phyloP scores from a whole-genome alignment of 1,139 yeast genomes.

The Wickerhamomyces sp. region DNA sequence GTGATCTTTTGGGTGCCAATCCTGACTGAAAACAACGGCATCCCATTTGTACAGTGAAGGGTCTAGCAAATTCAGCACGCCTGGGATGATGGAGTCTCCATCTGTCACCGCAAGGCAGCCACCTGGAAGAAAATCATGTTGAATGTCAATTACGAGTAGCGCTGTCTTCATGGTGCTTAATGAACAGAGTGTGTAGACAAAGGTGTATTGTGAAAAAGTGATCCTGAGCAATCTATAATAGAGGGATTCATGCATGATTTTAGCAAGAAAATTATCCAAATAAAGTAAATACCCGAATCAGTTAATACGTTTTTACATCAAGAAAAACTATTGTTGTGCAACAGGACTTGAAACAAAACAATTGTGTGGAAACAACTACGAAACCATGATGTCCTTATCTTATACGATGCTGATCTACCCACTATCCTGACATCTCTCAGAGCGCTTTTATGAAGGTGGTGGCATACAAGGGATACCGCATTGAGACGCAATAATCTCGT shows the following conservation, averaged over 20 bases:
- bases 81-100: conserved; percentile 57
- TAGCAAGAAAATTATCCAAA: conserved; percentile 16
- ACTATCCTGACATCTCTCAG: too few relatives aligned
- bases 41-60: conserved; percentile 45
- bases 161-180: conserved; percentile 35
- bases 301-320: conserved; percentile 22
- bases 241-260: conserved; percentile 8
- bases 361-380: too few relatives aligned
- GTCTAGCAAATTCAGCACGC: conserved; percentile 40
- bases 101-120: conserved; percentile 71
- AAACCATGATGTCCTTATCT: too few relatives aligned
- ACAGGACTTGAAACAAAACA: too few relatives aligned
- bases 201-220: too few relatives aligned
- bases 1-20: conserved; percentile 84
- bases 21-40: conserved; percentile 68
- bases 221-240: neutral
- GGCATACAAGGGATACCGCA: too few relatives aligned
- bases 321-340: too few relatives aligned
- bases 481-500: too few relatives aligned
- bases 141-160: conserved; percentile 71
- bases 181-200: conserved; percentile 13
- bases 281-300: conserved; percentile 12
- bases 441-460: too few relatives aligned
- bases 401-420: too few relatives aligned
- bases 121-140: conserved; percentile 73